phyloP scores from a whole-genome alignment of 73 alveolate species.

The Diophrys sp. region DNA sequence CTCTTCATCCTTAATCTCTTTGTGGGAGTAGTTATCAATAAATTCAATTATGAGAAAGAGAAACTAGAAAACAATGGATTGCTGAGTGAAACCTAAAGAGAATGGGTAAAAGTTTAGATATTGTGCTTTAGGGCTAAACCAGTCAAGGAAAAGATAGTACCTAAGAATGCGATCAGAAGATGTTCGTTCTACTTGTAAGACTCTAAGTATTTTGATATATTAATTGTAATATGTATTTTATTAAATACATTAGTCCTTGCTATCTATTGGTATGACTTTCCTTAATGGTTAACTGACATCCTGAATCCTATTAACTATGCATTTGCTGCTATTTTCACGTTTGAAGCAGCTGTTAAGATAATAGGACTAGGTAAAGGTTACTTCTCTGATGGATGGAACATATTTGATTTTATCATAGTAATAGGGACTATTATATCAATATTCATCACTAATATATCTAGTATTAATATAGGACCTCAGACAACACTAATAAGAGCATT shows the following conservation, averaged over 20 bases:
- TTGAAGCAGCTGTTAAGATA: conserved; percentile 39
- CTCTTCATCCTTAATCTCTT: too few relatives aligned
- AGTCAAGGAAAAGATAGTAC: conserved; percentile 13
- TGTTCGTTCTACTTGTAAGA: conserved; percentile 8
- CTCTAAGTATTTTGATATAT: conserved; percentile 29
- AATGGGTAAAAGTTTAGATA: conserved; percentile 51
- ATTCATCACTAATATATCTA: too few relatives aligned
- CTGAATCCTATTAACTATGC: conserved; percentile 36
- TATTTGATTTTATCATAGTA: too few relatives aligned
- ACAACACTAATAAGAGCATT: conserved; percentile 48
- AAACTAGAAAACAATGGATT: conserved; percentile 38
- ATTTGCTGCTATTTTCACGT: conserved; percentile 24
- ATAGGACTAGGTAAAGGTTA: conserved; percentile 31
- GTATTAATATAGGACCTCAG: too few relatives aligned
- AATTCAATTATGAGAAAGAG: conserved; percentile 66
- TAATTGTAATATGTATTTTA: conserved; percentile 44
- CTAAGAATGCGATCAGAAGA: conserved; percentile 11
- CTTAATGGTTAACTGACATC: conserved; percentile 19
- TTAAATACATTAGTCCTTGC: conserved; percentile 51
- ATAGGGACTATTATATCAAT: too few relatives aligned
- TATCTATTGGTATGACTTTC: conserved; percentile 24
- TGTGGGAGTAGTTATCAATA: too few relatives aligned
- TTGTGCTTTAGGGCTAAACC: conserved; percentile 36
- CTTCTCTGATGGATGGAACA: too few relatives aligned
- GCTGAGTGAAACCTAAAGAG: conserved; percentile 44